Conservation (phyloP, 1,284 basidiomycete species). For the Trichosporon sp. region DNA sequence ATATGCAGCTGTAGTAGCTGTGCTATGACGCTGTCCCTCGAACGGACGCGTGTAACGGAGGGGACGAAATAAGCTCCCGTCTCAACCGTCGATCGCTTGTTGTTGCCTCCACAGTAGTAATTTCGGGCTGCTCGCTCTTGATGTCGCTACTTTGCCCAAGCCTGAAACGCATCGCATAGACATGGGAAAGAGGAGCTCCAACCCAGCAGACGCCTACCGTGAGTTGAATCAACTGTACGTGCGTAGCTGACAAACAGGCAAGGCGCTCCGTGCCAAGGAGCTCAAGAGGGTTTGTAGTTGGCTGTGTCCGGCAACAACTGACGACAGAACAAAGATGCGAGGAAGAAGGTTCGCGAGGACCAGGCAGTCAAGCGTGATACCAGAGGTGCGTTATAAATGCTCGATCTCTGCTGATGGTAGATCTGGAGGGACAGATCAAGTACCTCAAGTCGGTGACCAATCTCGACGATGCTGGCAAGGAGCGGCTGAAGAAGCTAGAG, state of each 20-base stretch:
- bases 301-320: no score
- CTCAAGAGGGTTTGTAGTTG: conserved; percentile 82
- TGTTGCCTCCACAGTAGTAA: not conserved
- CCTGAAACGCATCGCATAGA: not conserved
- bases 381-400: conserved; percentile 52
- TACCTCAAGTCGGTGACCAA: conserved; percentile 28
- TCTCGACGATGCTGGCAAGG: conserved; percentile 33
- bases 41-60: conserved; percentile 1
- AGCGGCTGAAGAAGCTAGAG: conserved; percentile 55
- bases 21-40: conserved; percentile 11
- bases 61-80: conserved; percentile 5
- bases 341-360: conserved; percentile 71
- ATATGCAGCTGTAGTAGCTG: conserved; percentile 2
- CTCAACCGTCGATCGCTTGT: not conserved
- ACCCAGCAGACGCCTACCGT: conserved; percentile 82
- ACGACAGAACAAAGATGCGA: conserved; percentile 70
- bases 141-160: not conserved
- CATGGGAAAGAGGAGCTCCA: conserved; percentile 50
- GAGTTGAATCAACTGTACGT: not conserved
- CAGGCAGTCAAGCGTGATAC: conserved; percentile 83
- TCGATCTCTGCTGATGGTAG: conserved; percentile 17
- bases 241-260: conserved; percentile 54
- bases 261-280: conserved; percentile 80
- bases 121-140: not conserved
- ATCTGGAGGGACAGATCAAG: conserved; percentile 44